Conservation (phyloP, 768 basidiomycete genomes). For the Daedalea quercina region DNA sequence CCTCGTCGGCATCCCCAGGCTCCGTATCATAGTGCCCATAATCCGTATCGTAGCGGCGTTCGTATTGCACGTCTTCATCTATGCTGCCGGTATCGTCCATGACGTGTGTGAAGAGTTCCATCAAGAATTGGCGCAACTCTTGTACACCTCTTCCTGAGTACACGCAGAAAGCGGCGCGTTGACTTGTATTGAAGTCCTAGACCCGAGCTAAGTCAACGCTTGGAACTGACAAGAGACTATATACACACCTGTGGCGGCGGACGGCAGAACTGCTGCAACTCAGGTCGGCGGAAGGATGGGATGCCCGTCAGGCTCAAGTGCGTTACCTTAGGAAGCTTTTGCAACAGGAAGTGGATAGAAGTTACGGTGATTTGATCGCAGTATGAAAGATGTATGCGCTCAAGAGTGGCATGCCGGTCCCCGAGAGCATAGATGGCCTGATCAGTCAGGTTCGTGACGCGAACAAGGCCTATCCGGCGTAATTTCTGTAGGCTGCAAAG, state of each 20-base stretch:
- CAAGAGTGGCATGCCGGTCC: constrained; percentile 79
- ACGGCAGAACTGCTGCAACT: constrained; percentile 87
- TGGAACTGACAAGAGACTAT: not conserved
- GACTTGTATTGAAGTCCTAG: constrained; percentile 88
- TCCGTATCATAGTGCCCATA: constrained; percentile 30
- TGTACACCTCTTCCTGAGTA: constrained; percentile 90
- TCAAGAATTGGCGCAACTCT: constrained; percentile 75
- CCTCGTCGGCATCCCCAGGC: constrained; percentile 34
- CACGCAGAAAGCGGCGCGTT: constrained; percentile 90
- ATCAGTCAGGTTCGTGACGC: constrained; percentile 90
- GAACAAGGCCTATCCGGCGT: constrained; percentile 90
- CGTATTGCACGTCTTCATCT: constrained; percentile 52
- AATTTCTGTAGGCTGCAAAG: constrained; percentile 83
- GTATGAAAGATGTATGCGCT: constrained; percentile 95
- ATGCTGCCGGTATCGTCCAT: constrained; percentile 43
- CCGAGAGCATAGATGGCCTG: constrained; percentile 86
- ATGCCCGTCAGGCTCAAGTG: constrained; percentile 99
- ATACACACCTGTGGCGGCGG: constrained; percentile 72
- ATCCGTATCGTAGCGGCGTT: constrained; percentile 27
- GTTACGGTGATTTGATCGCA: constrained; percentile 92
- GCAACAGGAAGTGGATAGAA: constrained; percentile 86
- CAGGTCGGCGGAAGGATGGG: constrained; percentile 76
- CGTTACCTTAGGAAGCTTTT: constrained; percentile 83
- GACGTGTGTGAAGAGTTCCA: constrained; percentile 67
- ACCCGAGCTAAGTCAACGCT: not conserved